These are phyloP conservation scores for Boechera divaricarpa DNA, from an alignment of 345 rosid genomes.

Conservation along the genomic window DNA sequence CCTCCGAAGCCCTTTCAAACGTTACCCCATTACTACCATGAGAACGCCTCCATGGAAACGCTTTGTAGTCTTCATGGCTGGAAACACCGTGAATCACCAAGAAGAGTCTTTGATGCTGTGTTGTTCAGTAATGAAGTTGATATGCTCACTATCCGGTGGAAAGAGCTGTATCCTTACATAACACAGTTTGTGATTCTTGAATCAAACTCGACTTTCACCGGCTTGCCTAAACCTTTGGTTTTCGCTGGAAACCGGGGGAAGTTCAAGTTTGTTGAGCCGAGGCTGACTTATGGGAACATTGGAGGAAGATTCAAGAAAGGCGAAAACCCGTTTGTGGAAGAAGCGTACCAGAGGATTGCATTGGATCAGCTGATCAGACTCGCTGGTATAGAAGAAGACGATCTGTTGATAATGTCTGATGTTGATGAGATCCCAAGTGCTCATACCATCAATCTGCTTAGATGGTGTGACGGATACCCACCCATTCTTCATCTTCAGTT, in stretches of 20 bases:
- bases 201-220: constrained; percentile 89
- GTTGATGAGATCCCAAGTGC: constrained; percentile 97
- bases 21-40: constrained; percentile 83
- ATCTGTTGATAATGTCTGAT: constrained; percentile 94
- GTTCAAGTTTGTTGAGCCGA: constrained; percentile 72
- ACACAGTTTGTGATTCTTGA: constrained; percentile 89
- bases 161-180: constrained; percentile 78
- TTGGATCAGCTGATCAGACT: constrained; percentile 80
- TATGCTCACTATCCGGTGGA: constrained; percentile 86
- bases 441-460: constrained; percentile 79
- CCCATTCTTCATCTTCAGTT: constrained; percentile 87
- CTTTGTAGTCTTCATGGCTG: constrained; percentile 89
- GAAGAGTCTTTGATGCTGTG: constrained; percentile 87
- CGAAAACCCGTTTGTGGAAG: constrained; percentile 92
- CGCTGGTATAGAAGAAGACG: constrained; percentile 90
- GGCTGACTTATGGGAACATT: constrained; percentile 79
- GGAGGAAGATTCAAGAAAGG: constrained; percentile 86
- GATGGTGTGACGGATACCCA: constrained; percentile 92
- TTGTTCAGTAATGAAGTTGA: constrained; percentile 85
- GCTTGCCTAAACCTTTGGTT: constrained; percentile 66
- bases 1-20: constrained; percentile 43
- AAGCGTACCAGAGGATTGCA: constrained; percentile 90
- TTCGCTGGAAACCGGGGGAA: constrained; percentile 60
- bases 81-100: constrained; percentile 80
- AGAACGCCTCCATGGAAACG: constrained; percentile 71